Conservation (phyloP, 306 rosid genomes). For the Malus domestica region ASM211411v1 NC_041790.1:34191501-34192000, state of each 20-base stretch:
- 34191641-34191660: slow-evolving; percentile 36
- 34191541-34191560: slow-evolving; percentile 32
- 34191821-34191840: slow-evolving; percentile 29
- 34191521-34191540: slow-evolving; percentile 26
- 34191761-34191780: slow-evolving; percentile 23
- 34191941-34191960: too few relatives aligned
- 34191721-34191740: neutral
- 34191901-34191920: too few relatives aligned
- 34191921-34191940: too few relatives aligned
- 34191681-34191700: too few relatives aligned
- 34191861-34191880: slow-evolving; percentile 29
- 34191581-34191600: slow-evolving; percentile 33
- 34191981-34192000: too few relatives aligned
- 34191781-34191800: slow-evolving; percentile 26
- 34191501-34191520: slow-evolving; percentile 10
- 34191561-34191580: slow-evolving; percentile 29
- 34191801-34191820: slow-evolving; percentile 22
- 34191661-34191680: slow-evolving; percentile 7
- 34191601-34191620: slow-evolving; percentile 28
- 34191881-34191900: slow-evolving; percentile 23
- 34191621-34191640: slow-evolving; percentile 40
- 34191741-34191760: slow-evolving; percentile 23
- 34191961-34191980: too few relatives aligned
- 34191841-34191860: slow-evolving; percentile 37
- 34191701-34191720: neutral